Evolutionary conservation across 2,329 filamentous ascomycete genomes (phyloP).

Genomic region (Ophiocordyceps polyrhachis-furcata): DNA sequence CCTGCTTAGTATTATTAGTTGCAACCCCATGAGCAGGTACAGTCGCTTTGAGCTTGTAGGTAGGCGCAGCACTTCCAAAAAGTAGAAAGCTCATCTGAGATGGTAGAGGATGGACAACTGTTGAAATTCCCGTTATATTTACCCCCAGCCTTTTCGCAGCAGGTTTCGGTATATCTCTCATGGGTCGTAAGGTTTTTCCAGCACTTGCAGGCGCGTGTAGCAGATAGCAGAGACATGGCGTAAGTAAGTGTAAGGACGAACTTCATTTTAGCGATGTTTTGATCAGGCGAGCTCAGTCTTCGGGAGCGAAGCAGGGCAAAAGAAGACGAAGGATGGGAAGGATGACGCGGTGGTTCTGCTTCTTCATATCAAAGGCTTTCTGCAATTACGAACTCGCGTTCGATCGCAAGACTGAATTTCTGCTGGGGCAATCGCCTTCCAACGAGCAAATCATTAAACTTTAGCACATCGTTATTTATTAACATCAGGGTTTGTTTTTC

Average conservation of each 20-base stretch:
- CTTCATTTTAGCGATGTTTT: not conserved
- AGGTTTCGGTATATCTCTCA: not conserved
- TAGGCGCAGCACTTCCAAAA: not conserved
- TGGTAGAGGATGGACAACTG: not conserved
- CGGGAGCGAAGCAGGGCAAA: too few relatives aligned
- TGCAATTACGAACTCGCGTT: too few relatives aligned
- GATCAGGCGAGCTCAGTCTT: too few relatives aligned
- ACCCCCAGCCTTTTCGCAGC: not conserved
- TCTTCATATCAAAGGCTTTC: too few relatives aligned
- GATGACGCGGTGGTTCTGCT: too few relatives aligned
- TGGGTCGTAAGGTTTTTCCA: not conserved
- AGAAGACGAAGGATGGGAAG: too few relatives aligned
- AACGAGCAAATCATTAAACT: too few relatives aligned
- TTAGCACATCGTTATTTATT: too few relatives aligned
- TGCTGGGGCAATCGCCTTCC: too few relatives aligned
- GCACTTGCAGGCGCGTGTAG: not conserved
- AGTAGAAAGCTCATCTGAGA: not conserved
- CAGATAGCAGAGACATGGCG: not conserved
- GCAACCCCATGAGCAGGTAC: not conserved
- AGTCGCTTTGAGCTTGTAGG: not conserved
- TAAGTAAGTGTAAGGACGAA: not conserved
- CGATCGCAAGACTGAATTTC: too few relatives aligned
- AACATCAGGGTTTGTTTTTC: too few relatives aligned
- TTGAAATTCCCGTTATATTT: not conserved
- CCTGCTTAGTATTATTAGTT: not conserved